Evolutionary conservation across 2,329 filamentous ascomycete species (phyloP), one percentile per base, ranked within the genome.

Genomic region (Trichophyton simii): DNA sequence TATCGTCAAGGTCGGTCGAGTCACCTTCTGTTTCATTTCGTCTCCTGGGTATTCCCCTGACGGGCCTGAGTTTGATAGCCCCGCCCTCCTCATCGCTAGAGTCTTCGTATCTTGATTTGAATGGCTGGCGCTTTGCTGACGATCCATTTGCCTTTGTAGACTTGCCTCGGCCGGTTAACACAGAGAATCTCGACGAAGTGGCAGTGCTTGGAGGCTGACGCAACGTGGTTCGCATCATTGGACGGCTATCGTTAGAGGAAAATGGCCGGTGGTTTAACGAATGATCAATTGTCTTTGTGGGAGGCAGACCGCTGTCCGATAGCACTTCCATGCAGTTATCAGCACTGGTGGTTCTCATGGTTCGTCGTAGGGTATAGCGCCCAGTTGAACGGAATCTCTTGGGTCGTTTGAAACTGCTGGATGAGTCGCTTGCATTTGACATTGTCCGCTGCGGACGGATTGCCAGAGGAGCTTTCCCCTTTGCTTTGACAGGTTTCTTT

Each of bases 401-500:
- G 50, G 78, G 74, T 31, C 89, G 86, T 69, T 83, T 87, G 76
- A 96, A 96, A 71, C 89, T 95, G 74, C 88, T 95, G 52, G 76
- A 75, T 2, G 77, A 79, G 67, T 89, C 86, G 68, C 87, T 89
- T 31, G 82, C 85, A 66, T 85, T 83, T 0, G 86, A 88, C 18
- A 76, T 78, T 8, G 77, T 80, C 1, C 85, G 80, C 62, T 77
- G 75, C 7, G 83, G 72, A 18, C 3, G 42, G 20, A 18, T 7
- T 22, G 15, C 42, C 7, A 15, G 42, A 22, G 31, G 2, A 7
- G 18, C n/a, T 58, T 18, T 38, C 3, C 18, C 7, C 7, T 41
- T 58, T 58, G 31, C 41, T 6, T 31, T 34, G 22, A 60, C 22
- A 38, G 46, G n/a, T 8, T 25, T 42, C n/a, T 48, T n/a, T 5